Base-by-base conservation (phyloP, 768 basidiomycete species). In the Coprinopsis cinerea region DNA sequence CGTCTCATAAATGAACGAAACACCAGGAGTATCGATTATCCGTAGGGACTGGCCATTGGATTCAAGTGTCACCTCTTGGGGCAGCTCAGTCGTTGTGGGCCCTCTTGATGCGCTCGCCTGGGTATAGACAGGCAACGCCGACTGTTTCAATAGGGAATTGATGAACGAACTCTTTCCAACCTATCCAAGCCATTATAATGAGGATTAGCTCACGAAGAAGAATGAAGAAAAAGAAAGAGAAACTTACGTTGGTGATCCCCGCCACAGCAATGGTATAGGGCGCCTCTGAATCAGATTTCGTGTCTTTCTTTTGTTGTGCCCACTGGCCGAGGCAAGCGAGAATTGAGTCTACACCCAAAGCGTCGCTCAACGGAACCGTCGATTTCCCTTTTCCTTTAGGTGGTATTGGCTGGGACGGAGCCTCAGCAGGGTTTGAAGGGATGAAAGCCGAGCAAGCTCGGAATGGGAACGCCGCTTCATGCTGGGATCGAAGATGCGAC, bases 21-120 rank as follows among this genome's bases (percentile, higher is more conserved):
- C 67, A n/a, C 93, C 93, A 26, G 93, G 93, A 0, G 90, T 95
- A 64, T 96, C 93, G 57, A 93, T 81, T 49, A 94, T 58, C 27
- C 77, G 77, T 55, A 92, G 70, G 45, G 68, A 67, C 53, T 69
- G 71, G 20, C 73, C 76, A 9, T 69, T 72, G 9, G 70, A 61
- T 44, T 76, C 76, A 2, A 78, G 56, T 2, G 71, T 65, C 20
- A 87, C 73, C 56, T 85, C 82, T 56, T 84, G 83, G 3, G 85
- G 75, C 26, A 79, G 73, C 13, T 74, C 70, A 20, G 84, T 90
- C 18, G 92, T 95, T 1, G 86, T 86, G 7, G 84, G 85, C 22
- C 78, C 77, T 27, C 74, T 74, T 26, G 74, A 74, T 20, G 76
- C 74, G 28, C 68, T 68, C 20, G 73, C 61, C 32, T 75, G 63